phyloP scores from a whole-genome alignment of 2,329 filamentous ascomycete species.

The Talaromyces pinophilus region DNA sequence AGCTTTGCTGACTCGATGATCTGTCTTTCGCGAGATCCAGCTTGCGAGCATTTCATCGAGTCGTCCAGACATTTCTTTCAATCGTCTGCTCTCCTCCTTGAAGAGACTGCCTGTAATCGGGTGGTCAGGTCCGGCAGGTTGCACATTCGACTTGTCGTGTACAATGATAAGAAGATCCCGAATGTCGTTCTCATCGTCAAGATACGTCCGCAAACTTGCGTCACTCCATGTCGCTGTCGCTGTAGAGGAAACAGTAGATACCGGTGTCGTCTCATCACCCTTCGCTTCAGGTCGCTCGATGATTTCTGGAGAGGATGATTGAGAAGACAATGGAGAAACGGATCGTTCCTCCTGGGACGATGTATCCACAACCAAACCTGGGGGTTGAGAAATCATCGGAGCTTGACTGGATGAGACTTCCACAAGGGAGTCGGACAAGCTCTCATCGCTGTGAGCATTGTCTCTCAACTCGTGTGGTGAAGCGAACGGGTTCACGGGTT shows the following conservation, averaged over 20 bases:
- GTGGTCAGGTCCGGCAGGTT: slow-evolving; percentile 78
- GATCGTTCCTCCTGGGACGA: slow-evolving; percentile 69
- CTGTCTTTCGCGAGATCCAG: slow-evolving; percentile 62
- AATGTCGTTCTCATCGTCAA: slow-evolving; percentile 86
- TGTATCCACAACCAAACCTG: slow-evolving; percentile 68
- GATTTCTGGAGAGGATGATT: slow-evolving; percentile 53
- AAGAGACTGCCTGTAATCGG: slow-evolving; percentile 80
- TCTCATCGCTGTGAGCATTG: slow-evolving; percentile 14
- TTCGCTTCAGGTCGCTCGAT: slow-evolving; percentile 34
- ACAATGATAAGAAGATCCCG: slow-evolving; percentile 88
- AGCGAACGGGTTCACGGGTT: not conserved
- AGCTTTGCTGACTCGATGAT: slow-evolving; percentile 26
- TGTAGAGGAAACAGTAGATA: slow-evolving; percentile 56
- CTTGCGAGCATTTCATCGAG: slow-evolving; percentile 84
- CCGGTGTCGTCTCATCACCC: slow-evolving; percentile 47
- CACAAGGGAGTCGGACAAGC: slow-evolving; percentile 67
- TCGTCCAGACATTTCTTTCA: slow-evolving; percentile 86
- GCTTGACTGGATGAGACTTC: slow-evolving; percentile 61
- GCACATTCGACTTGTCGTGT: slow-evolving; percentile 84
- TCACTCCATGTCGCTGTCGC: slow-evolving; percentile 77
- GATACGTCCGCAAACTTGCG: slow-evolving; percentile 78
- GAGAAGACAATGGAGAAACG: slow-evolving; percentile 59
- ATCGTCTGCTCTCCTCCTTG: slow-evolving; percentile 78
- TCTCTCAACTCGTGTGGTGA: slow-evolving; percentile 6
- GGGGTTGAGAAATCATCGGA: slow-evolving; percentile 50